Base-by-base conservation (phyloP, 192 early-diverging fungal species). In the Backusella liffmaniae region DNA sequence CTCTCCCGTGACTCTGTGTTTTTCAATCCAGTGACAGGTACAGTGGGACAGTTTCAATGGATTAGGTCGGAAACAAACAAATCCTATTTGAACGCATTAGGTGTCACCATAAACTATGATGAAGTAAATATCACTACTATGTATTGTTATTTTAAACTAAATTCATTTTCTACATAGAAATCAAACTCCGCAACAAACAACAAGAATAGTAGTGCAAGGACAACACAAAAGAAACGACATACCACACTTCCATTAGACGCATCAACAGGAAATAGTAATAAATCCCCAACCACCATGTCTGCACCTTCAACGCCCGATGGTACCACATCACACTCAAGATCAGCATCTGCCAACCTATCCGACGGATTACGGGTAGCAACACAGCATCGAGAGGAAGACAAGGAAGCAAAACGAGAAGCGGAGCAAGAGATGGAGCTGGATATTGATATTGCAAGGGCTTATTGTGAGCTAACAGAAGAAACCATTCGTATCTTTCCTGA, bases 401-500 rank as follows among this genome's bases (percentile, higher is more conserved):
- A 59, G n/a, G 35, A 53, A n/a, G 75, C 23, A 0, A 74, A 74
- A 30, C 70, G 71, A 35, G 59, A 66, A 35, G 41, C 32, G 4
- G 78, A 77, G 62, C 65, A 73, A 26, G 82, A 83, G 41, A 69
- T 79, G 1, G 82, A 83, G 39, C 32, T 83, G 23, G 82, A 83
- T 59, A 76, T 83, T 66, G 82, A 80, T 29, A 80, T 83, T 72
- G 82, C 82, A 10, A 79, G 70, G 59, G 82, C 82, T 5, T 83
- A 83, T 72, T 80, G 78, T 65, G 82, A 83, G 69, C 41, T 83
- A 10, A 83, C 82, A 3, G 78, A 83, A 66, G 88, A 88, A 76
- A 84, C 82, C 4, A 71, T 90, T 26, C 83, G 86, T 8, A 80
- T 81, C 4, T 88, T 83, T 75, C 85, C 86, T 1, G 80, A 77